Conservation (phyloP, 73 alveolate genomes). For the Tetrahymena elliotti region DNA sequence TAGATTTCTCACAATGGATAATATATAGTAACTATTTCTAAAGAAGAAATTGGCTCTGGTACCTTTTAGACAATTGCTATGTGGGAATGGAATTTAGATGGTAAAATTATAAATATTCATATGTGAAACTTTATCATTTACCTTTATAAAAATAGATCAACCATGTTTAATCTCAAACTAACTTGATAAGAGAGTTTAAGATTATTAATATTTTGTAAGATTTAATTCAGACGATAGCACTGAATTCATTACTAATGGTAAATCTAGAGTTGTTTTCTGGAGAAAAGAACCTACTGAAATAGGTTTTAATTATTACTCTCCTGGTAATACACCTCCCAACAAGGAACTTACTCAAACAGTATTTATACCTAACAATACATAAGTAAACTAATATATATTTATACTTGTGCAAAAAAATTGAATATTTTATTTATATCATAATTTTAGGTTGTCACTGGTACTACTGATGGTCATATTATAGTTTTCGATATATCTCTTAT, state of each 20-base stretch:
- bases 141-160: not conserved
- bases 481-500: slow-evolving; percentile 97
- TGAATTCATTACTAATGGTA: slow-evolving; percentile 67
- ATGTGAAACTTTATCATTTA: too few relatives aligned
- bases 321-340: slow-evolving; percentile 42
- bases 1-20: slow-evolving; percentile 19
- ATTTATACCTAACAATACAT: slow-evolving; percentile 73
- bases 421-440: not conserved
- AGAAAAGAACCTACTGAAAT: slow-evolving; percentile 59
- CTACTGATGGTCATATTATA: slow-evolving; percentile 88
- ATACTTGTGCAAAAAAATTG: not conserved
- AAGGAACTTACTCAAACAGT: slow-evolving; percentile 85
- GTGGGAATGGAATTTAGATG: slow-evolving; percentile 48
- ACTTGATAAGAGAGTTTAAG: not conserved
- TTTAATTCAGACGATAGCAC: slow-evolving; percentile 1
- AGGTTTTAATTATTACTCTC: slow-evolving; percentile 64
- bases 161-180: not conserved
- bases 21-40: slow-evolving; percentile 38
- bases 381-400: slow-evolving; percentile 38
- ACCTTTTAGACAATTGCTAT: slow-evolving; percentile 25
- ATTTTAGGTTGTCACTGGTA: slow-evolving; percentile 68
- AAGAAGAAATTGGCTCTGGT: not conserved
- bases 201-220: slow-evolving; percentile 1
- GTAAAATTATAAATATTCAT: not conserved
- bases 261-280: slow-evolving; percentile 64